Conservation (phyloP, 495 filamentous ascomycete genomes). For the Cercophora scortea region DNA sequence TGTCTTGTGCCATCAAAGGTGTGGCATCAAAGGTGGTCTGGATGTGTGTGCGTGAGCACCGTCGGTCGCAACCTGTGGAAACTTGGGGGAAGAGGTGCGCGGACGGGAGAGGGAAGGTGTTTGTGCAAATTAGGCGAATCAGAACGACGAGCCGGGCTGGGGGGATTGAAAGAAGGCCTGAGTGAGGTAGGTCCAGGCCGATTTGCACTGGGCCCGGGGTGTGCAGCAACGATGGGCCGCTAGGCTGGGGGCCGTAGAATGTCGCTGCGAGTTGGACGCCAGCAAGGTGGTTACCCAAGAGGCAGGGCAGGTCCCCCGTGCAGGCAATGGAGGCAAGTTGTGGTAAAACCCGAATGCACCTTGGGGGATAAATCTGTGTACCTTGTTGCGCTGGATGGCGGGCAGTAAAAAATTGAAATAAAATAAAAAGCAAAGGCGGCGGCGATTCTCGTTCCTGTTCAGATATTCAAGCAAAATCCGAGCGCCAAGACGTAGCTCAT, state of each 20-base stretch:
- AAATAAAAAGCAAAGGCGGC: neutral
- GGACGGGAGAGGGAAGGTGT: slow-evolving; percentile 25
- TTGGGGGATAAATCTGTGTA: no score
- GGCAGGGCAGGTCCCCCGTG: no score
- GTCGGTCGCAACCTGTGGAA: slow-evolving; percentile 23
- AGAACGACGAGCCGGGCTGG: slow-evolving; percentile 1
- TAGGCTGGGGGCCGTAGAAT: slow-evolving; percentile 10
- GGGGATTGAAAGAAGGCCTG: neutral
- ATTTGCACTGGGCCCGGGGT: slow-evolving; percentile 8
- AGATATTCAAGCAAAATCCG: slow-evolving; percentile 1
- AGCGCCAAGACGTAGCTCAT: neutral
- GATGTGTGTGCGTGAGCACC: slow-evolving; percentile 15
- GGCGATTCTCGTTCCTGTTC: no score
- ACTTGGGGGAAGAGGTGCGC: slow-evolving; percentile 23
- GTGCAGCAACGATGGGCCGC: slow-evolving; percentile 14
- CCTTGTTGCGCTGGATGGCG: slow-evolving; percentile 1
- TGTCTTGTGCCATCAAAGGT: no score
- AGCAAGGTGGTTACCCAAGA: no score
- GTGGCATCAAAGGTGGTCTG: neutral
- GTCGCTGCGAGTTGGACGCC: neutral
- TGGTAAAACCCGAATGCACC: no score
- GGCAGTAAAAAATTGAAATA: neutral
- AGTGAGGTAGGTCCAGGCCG: neutral
- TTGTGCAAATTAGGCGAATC: slow-evolving; percentile 27
- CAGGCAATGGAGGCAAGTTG: no score